These are phyloP conservation scores for Apophysomyces ossiformis DNA, from an alignment of 371 early-diverging fungal genomes.

Conservation along the genomic window DNA sequence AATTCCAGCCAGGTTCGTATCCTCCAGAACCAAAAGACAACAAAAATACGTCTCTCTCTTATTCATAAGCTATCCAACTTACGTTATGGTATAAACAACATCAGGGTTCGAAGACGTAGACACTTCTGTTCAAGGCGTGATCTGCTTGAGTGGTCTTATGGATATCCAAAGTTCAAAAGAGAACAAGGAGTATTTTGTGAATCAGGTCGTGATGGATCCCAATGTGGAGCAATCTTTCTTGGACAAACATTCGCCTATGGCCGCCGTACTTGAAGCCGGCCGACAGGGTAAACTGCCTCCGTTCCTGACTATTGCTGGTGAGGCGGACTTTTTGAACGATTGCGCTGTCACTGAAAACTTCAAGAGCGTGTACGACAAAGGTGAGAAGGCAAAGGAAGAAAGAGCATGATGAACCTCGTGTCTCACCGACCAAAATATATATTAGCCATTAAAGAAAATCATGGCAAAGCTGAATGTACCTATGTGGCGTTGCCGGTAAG, in stretches of 20 bases:
- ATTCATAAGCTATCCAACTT: neutral
- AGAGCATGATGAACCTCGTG: neutral
- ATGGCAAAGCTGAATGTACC: constrained; percentile 18
- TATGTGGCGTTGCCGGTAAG: constrained; percentile 24
- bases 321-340: constrained; percentile 34
- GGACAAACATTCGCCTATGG: constrained; percentile 52
- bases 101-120: constrained; percentile 73
- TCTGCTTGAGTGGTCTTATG: constrained; percentile 51
- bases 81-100: neutral
- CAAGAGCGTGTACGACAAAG: constrained; percentile 35
- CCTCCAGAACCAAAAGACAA: too few species aligned
- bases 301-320: constrained; percentile 35
- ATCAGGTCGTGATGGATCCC: constrained; percentile 35
- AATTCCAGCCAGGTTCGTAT: constrained; percentile 58
- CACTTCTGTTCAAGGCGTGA: constrained; percentile 64
- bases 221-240: constrained; percentile 44
- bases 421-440: neutral
- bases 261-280: constrained; percentile 18
- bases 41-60: too few species aligned
- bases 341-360: constrained; percentile 21
- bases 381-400: too few species aligned
- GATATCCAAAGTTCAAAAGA: constrained; percentile 35
- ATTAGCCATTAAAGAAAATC: constrained; percentile 16
- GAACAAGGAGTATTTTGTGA: constrained; percentile 37
- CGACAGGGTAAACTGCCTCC: constrained; percentile 31